Base-by-base conservation (phyloP, 306 rosid species). In the Quercus gilva region DNA sequence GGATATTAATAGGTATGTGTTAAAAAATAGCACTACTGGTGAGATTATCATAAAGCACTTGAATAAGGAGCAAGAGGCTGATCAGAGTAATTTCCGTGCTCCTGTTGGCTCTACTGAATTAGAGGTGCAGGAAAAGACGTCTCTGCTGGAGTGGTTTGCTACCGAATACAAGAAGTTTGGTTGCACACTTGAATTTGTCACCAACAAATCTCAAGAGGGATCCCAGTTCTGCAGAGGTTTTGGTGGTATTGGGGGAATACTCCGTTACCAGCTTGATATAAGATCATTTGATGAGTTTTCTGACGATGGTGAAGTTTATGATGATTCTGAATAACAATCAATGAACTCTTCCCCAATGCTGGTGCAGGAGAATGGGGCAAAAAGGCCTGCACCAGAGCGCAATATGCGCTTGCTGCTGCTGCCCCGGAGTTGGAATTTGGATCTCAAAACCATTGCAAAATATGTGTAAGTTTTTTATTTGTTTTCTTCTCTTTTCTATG, bases 171-270 rank as follows among this genome's bases (percentile, higher is more conserved):
- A 82, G 77, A 56, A 73, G 68, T 93, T 91, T 53, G 98, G 98
- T 68, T 93, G 98, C 79, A 80, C 92, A 0, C 91, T 93, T 28
- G 98, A 93, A 80, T 93, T 93, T 72, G 97, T 93, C 51, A 91
- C 98, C 67, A 93, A 93, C 83, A 93, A 93, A 80, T 93, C 98
- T 41, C 97, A 92, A 84, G 97, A 92, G 76, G 97, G 97, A 59
- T 92, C 97, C 23, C 97, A 92, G 78, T 92, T 92, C 80, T 92
- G 97, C 87, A 82, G 97, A 63, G 97, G 97, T 55, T 92, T 92
- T 71, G 97, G 97, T 74, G 97, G 97, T 33, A 92, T 92, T 76
- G 97, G 96, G 14, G 97, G 97, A 10, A 92, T 91, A 77, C 96
- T 92, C 78, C 96, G 97, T 45, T 92, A 92, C 91, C 97, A 92